These are phyloP conservation scores for Lichtheimia ramosa DNA, from an alignment of 371 early-diverging fungal species.

Conservation along the genomic window DNA sequence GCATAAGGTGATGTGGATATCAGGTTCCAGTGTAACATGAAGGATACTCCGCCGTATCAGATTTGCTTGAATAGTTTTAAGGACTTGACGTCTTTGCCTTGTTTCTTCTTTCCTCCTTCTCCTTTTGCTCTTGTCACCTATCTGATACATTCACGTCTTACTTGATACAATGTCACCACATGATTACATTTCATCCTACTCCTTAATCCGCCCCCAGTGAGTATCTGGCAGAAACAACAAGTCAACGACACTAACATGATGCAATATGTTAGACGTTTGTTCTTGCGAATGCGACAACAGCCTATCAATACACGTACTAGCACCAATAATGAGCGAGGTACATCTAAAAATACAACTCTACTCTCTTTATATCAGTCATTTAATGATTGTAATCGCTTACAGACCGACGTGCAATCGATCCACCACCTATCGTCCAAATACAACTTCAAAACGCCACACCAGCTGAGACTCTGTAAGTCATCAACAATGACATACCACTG, in stretches of 20 bases:
- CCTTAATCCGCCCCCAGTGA: neutral
- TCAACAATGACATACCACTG: neutral
- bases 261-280: neutral
- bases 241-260: neutral
- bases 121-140: neutral
- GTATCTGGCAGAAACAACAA: too few species aligned
- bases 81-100: neutral
- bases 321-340: constrained; percentile 25
- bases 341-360: neutral
- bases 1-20: too few species aligned
- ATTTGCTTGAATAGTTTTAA: neutral
- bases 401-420: constrained; percentile 24
- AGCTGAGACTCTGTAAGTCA: constrained; percentile 13
- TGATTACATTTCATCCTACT: neutral
- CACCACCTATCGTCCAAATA: constrained; percentile 29
- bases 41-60: neutral
- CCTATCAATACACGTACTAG: constrained; percentile 24
- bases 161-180: neutral
- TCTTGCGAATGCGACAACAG: constrained; percentile 16
- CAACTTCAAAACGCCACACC: constrained; percentile 11
- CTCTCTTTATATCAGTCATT: neutral
- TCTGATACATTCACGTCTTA: too few species aligned
- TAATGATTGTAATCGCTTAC: neutral
- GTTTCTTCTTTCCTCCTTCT: neutral
- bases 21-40: too few species aligned